Percentiles rank a stretch among this genome's conserved stretches.
Conservation (phyloP, 2,329 filamentous ascomycete genomes). For the Nothopassalora personata region DNA sequence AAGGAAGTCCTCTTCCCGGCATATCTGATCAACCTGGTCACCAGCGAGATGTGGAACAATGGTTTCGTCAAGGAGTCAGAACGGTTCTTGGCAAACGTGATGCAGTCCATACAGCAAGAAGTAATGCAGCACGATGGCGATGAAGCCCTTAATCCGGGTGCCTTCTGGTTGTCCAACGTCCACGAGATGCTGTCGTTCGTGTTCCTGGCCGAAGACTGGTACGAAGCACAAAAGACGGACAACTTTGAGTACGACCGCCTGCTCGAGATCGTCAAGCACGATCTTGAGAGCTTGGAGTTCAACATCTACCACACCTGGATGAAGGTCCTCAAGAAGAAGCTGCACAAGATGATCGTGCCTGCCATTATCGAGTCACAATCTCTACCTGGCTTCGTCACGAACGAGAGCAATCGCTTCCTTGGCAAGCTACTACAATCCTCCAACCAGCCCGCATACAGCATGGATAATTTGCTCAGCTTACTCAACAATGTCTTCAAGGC, state of each 20-base stretch:
- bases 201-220: slow-evolving; percentile 98
- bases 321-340: slow-evolving; percentile 99
- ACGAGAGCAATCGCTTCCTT: slow-evolving; percentile 95
- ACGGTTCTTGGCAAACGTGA: slow-evolving; percentile 96
- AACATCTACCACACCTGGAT: slow-evolving; percentile 99
- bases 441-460: slow-evolving; percentile 92
- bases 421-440: slow-evolving; percentile 91
- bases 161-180: slow-evolving; percentile 98
- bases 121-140: slow-evolving; percentile 99
- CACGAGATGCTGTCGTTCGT: slow-evolving; percentile 99
- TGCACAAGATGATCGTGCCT: slow-evolving; percentile 99
- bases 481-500: slow-evolving; percentile 97
- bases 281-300: slow-evolving; percentile 95
- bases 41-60: slow-evolving; percentile 99
- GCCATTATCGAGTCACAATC: slow-evolving; percentile 99
- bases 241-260: slow-evolving; percentile 98
- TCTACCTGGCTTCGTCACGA: slow-evolving; percentile 95
- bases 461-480: slow-evolving; percentile 95
- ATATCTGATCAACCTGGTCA: slow-evolving; percentile 97
- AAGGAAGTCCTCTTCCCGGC: slow-evolving; percentile 98
- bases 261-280: slow-evolving; percentile 97
- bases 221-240: slow-evolving; percentile 97
- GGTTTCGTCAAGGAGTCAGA: slow-evolving; percentile 99
- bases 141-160: slow-evolving; percentile 91
- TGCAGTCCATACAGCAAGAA: slow-evolving; percentile 99